phyloP scores from a whole-genome alignment of 1,284 basidiomycete species.

The Malassezia caprae region DNA sequence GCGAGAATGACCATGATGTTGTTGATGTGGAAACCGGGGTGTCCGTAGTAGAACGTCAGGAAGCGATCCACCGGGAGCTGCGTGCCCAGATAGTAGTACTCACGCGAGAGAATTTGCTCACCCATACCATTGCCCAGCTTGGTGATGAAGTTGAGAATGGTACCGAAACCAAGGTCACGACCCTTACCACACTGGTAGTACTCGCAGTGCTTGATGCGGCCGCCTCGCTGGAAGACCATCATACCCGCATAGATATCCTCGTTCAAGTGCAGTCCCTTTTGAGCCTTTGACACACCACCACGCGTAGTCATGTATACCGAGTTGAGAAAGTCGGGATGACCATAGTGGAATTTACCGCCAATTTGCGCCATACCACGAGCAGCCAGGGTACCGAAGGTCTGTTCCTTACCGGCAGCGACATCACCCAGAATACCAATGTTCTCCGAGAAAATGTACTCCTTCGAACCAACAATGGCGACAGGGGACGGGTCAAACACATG shows the following conservation, averaged over 20 bases:
- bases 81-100: constrained; percentile 99
- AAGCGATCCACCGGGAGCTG: constrained; percentile 96
- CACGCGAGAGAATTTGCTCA: constrained; percentile 95
- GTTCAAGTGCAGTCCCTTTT: constrained; percentile 94
- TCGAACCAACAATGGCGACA: constrained; percentile 92
- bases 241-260: constrained; percentile 99
- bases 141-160: constrained; percentile 97
- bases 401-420: constrained; percentile 95
- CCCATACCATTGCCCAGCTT: constrained; percentile 99
- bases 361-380: constrained; percentile 92
- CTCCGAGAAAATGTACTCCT: constrained; percentile 99
- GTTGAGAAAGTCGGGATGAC: constrained; percentile 97
- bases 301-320: constrained; percentile 96
- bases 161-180: constrained; percentile 95
- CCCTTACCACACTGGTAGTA: constrained; percentile 97
- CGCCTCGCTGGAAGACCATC: constrained; percentile 93
- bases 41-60: constrained; percentile 98
- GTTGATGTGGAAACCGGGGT: constrained; percentile 99
- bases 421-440: constrained; percentile 99
- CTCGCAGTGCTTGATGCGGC: constrained; percentile 96
- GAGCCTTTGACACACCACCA: constrained; percentile 95
- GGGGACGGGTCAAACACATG: constrained; percentile 65
- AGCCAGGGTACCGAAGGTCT: constrained; percentile 95
- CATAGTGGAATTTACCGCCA: constrained; percentile 96
- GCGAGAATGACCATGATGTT: constrained; percentile 65